Base-by-base conservation (phyloP, 1,284 basidiomycete species). In the Farysia itapuensis region DNA sequence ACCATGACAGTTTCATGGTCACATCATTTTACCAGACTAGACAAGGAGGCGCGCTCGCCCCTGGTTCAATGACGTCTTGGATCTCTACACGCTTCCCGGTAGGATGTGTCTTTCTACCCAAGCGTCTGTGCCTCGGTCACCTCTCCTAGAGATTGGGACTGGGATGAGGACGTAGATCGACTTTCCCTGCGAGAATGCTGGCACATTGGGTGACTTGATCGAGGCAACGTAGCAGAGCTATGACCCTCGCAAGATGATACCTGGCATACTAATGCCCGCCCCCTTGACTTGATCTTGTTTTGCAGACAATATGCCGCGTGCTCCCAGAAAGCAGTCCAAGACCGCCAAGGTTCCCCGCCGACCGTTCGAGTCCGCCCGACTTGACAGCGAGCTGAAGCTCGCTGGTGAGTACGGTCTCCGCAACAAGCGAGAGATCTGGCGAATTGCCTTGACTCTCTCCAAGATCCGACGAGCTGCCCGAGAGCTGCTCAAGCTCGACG, bases 381-480 rank as follows among this genome's bases (percentile, higher is more conserved):
- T 98, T 82, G 94, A 99, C 83, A 86, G 89, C 74, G 95, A 98
- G 85, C 85, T 99, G 79, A 98, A 97, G 90, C 91, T 97, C 81
- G 92, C 92, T 60, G 94, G 94, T 81, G 95, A 99, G 84, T 98
- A 94, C 84, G 94, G 94, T 81, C 90, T 98, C 77, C 90, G 93
- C 81, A 98, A 97, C 89, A 99, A 99, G 86, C 89, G 91, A 78
- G 94, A 99, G 84, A 97, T 98, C 82, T 98, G 94, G 94, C 90
- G 95, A 78, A 97, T 99, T 80, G 87, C 92, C 79, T 87, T 98
- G 77, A 70, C 67, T 78, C 87, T 99, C 54, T 98, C 95, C 78
- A 97, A 99, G 85, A 98, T 98, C 79, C 93, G 94, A 84, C 92
- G 95, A 88, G 95, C 94, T 60, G 95, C 94, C 68, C 94, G 94